Base-by-base conservation (phyloP, 345 rosid genomes). In the Melastoma malabathricum region DNA sequence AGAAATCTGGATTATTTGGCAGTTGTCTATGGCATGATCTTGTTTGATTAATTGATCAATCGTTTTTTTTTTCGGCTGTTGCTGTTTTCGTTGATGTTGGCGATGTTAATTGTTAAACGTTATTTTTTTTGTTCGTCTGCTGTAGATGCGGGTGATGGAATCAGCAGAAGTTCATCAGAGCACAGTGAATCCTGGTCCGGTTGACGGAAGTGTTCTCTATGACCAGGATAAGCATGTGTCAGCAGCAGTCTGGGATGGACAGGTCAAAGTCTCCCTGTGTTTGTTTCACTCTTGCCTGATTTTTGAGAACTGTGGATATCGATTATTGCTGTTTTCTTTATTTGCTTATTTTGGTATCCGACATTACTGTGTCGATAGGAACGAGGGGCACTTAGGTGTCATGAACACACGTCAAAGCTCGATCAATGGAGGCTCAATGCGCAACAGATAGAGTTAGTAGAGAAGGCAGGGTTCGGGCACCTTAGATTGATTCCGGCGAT, bases 381-480 rank as follows among this genome's bases (percentile, higher is more conserved):
- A 67, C 81, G 97, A n/a, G 95, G 94, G 62, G 97, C 90, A 3
- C 88, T 89, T 55, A 78, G 97, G 73, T 89, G 97, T 74, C 97
- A 86, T 57, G 97, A 89, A 69, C 97, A 89, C 58, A 89, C 97
- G 6, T 89, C 95, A 0, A 89, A 89, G 70, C 61, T 89, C 59
- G 84, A 88, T 59, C 95, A 86, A 55, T 89, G 95, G 95, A 86
- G 72, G 72, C 81, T 89, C 56, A 76, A 63, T 3, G 60, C 78
- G 3, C 79, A 66, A 64, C 95, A 89, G 64, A 72, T 83, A 2
- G 84, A 83, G 61, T 72, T 89, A 70, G 95, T 89, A 3, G 88
- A 89, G 47, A 78, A 65, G 71, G 90, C 94, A 46, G 97, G 97
- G 58, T 89, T 89, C 60, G 94, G 94, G 51, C 75, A 78, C 54